A percentile compares a stretch with the other conserved stretches of the same genome.
Evolutionary conservation across 192 early-diverging fungal genomes (phyloP).

Genomic region (Mortierella hygrophila): DNA sequence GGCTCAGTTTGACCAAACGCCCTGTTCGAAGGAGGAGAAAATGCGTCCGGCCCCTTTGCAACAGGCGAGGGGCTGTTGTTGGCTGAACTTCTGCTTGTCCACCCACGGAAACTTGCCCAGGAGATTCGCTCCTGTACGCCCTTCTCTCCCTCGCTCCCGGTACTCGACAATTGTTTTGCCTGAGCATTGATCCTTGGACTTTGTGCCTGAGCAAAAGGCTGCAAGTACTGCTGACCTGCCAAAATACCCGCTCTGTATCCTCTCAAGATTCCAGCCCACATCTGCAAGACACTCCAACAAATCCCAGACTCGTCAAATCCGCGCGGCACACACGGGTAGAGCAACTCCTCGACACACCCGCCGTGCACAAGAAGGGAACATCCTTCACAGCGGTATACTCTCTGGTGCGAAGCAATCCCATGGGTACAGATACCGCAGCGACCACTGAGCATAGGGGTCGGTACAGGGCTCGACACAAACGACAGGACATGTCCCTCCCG

Average conservation of each 20-base stretch:
- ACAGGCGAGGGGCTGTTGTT: neutral
- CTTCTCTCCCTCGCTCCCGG: slow-evolving; percentile 35
- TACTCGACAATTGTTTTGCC: slow-evolving; percentile 35
- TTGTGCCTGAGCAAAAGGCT: slow-evolving; percentile 4
- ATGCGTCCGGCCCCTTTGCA: neutral
- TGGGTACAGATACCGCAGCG: slow-evolving; percentile 39
- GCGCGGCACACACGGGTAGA: slow-evolving; percentile 68
- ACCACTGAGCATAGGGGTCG: slow-evolving; percentile 23
- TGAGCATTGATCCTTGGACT: slow-evolving; percentile 8
- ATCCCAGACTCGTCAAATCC: slow-evolving; percentile 79
- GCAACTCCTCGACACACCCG: slow-evolving; percentile 61
- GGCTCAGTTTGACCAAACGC: neutral
- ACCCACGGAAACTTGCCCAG: slow-evolving; percentile 44
- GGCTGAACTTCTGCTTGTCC: slow-evolving; percentile 24
- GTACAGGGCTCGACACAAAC: slow-evolving; percentile 25
- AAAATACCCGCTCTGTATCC: slow-evolving; percentile 75
- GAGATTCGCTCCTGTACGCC: slow-evolving; percentile 24
- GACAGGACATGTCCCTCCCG: slow-evolving; percentile 39
- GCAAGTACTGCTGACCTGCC: slow-evolving; percentile 21
- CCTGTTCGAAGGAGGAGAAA: slow-evolving; percentile 5
- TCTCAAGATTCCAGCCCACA: slow-evolving; percentile 82
- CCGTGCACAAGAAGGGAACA: slow-evolving; percentile 64
- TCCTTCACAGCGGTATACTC: slow-evolving; percentile 48
- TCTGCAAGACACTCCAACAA: slow-evolving; percentile 73
- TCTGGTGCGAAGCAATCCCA: slow-evolving; percentile 13